These are phyloP conservation scores for Thuidium tamariscinum DNA, from an alignment of 225 moss, liverwort and hornwort species.

Conservation along the genomic window DNA sequence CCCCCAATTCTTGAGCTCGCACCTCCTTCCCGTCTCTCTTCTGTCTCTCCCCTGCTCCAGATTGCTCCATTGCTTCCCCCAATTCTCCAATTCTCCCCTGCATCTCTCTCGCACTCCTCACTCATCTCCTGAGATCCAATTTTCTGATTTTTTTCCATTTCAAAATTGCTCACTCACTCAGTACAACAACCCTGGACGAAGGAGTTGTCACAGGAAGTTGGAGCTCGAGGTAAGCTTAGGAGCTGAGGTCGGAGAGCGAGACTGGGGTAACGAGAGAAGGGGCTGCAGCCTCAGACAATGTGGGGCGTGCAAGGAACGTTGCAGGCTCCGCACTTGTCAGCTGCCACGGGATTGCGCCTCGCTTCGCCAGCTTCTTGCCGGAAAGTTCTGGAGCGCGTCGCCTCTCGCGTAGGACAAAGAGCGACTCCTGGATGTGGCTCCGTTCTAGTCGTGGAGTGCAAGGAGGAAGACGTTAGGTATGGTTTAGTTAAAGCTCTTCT, in stretches of 20 bases:
- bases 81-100: neutral
- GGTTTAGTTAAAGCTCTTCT: neutral
- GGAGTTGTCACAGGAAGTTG: neutral
- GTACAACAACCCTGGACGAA: neutral
- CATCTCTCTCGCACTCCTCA: neutral
- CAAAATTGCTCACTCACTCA: neutral
- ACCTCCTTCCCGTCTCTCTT: neutral
- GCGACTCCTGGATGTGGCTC: neutral
- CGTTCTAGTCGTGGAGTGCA: slow-evolving; percentile 25
- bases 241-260: neutral
- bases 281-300: slow-evolving; percentile 13
- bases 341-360: slow-evolving; percentile 26
- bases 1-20: neutral
- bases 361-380: neutral
- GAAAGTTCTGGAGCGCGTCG: slow-evolving; percentile 1
- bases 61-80: neutral
- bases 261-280: neutral
- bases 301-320: slow-evolving; percentile 36
- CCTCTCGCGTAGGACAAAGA: neutral
- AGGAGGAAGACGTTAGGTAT: slow-evolving; percentile 32
- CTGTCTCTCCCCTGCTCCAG: neutral
- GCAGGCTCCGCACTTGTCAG: slow-evolving; percentile 43
- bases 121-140: neutral
- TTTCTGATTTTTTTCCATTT: neutral
- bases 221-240: neutral